Percentiles rank a stretch among this genome's conserved stretches.
Evolutionary conservation across 192 early-diverging fungal genomes (phyloP).

Genomic region (Coemansia sp.): DNA sequence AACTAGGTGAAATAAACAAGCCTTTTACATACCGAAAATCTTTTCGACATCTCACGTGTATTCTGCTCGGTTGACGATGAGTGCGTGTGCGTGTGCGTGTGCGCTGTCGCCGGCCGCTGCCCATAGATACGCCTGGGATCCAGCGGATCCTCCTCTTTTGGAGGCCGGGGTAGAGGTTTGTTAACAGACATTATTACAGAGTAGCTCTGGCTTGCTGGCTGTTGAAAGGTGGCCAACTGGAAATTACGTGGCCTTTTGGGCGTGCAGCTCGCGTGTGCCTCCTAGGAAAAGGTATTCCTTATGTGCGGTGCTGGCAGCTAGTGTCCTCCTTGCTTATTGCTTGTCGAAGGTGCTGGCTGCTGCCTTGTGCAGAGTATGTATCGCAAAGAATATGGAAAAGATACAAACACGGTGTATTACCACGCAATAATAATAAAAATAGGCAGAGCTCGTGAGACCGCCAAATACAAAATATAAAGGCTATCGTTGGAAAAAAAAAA

Average conservation of each 20-base stretch:
- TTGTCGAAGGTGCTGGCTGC: neutral
- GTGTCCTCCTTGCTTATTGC: too few relatives aligned
- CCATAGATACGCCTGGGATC: conserved; percentile 3
- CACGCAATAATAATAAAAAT: neutral
- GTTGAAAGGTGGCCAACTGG: too few relatives aligned
- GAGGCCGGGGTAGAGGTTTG: conserved; percentile 40
- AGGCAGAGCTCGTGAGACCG: neutral
- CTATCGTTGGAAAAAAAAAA: neutral
- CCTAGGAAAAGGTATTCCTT: too few relatives aligned
- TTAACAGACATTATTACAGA: conserved; percentile 34
- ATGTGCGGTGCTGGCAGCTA: too few relatives aligned
- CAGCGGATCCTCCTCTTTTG: conserved; percentile 8
- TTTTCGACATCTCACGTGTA: conserved; percentile 21
- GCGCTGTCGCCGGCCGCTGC: conserved; percentile 17
- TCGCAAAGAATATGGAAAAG: neutral
- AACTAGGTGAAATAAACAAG: neutral
- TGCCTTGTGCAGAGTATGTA: neutral
- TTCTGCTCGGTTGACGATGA: conserved; percentile 6
- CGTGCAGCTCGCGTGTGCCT: too few relatives aligned
- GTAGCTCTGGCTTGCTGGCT: neutral
- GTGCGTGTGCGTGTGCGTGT: conserved; percentile 9
- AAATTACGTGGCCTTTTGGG: too few relatives aligned
- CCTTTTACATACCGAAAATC: conserved; percentile 37
- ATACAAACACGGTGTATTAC: neutral
- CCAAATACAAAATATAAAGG: conserved; percentile 5